These are phyloP conservation scores for Coemansia sp. DNA, from an alignment of 192 early-diverging fungal species.

Conservation along the genomic window DNA sequence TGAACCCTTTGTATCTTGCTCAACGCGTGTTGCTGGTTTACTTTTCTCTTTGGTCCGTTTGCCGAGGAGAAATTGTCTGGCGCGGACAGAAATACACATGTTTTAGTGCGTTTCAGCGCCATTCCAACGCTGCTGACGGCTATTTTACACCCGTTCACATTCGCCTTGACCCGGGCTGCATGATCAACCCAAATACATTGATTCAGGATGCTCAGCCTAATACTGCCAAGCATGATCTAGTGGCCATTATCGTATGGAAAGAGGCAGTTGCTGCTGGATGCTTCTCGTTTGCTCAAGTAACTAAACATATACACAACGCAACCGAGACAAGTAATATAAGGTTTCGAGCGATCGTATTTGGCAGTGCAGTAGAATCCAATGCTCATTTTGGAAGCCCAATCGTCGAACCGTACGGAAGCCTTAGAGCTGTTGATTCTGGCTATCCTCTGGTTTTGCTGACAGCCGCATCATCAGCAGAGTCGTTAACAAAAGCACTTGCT, in stretches of 20 bases:
- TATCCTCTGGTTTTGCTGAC: conserved; percentile 5
- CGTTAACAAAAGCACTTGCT: background rate
- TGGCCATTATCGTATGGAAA: conserved; percentile 30
- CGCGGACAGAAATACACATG: background rate
- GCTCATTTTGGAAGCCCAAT: conserved; percentile 31
- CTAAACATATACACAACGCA: conserved; percentile 4
- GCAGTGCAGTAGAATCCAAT: conserved; percentile 15
- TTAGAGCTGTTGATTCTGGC: background rate
- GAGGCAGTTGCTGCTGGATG: conserved; percentile 28
- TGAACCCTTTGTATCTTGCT: no score
- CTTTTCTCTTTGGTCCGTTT: background rate
- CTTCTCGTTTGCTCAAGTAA: conserved; percentile 28
- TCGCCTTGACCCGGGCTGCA: conserved; percentile 10
- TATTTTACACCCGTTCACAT: conserved; percentile 12
- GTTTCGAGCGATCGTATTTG: conserved; percentile 21
- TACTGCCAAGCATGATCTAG: background rate
- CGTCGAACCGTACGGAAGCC: conserved; percentile 31
- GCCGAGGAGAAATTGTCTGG: conserved; percentile 13
- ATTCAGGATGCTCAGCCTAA: background rate
- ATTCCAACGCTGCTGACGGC: background rate
- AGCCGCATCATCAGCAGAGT: conserved; percentile 6
- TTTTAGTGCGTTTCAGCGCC: conserved; percentile 11
- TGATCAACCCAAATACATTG: background rate
- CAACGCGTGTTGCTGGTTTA: background rate
- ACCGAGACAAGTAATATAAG: background rate